A percentile compares a stretch with the other conserved stretches of the same genome.
Conservation (phyloP, 2,329 filamentous ascomycete species). For the Penicillium freii region DNA sequence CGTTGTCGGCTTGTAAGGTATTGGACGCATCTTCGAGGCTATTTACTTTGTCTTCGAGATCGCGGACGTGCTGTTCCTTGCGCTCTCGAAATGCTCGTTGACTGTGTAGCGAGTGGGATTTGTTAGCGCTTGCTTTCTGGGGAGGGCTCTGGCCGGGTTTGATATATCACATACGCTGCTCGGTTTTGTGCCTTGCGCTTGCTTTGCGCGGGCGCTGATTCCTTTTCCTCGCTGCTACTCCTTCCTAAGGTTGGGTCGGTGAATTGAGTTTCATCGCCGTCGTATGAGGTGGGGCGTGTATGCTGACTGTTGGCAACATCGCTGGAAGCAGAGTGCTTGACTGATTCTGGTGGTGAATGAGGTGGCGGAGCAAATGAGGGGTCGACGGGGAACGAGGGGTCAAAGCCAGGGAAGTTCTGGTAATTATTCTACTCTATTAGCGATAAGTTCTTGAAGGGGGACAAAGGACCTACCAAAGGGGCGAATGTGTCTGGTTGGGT, state of each 20-base stretch:
- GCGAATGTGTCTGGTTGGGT: slow-evolving; percentile 39
- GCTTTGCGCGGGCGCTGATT: slow-evolving; percentile 53
- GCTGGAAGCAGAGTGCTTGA: slow-evolving; percentile 35
- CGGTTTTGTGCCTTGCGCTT: slow-evolving; percentile 70
- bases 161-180: slow-evolving; percentile 59
- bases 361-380: slow-evolving; percentile 33
- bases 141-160: background rate
- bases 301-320: slow-evolving; percentile 21
- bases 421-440: slow-evolving; percentile 33
- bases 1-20: slow-evolving; percentile 75
- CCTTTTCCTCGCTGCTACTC: slow-evolving; percentile 56
- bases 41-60: slow-evolving; percentile 82
- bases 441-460: background rate
- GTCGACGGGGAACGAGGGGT: slow-evolving; percentile 40
- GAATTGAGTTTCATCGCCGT: slow-evolving; percentile 29
- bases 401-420: slow-evolving; percentile 38
- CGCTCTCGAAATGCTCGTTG: slow-evolving; percentile 95
- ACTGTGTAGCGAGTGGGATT: slow-evolving; percentile 46
- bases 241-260: slow-evolving; percentile 35
- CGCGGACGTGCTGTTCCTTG: slow-evolving; percentile 91
- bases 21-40: slow-evolving; percentile 72
- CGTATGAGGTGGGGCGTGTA: slow-evolving; percentile 30
- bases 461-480: background rate
- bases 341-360: slow-evolving; percentile 39
- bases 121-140: slow-evolving; percentile 3